Evolutionary conservation across 495 filamentous ascomycete species (phyloP).

Genomic region (Arthonia radiata): DNA sequence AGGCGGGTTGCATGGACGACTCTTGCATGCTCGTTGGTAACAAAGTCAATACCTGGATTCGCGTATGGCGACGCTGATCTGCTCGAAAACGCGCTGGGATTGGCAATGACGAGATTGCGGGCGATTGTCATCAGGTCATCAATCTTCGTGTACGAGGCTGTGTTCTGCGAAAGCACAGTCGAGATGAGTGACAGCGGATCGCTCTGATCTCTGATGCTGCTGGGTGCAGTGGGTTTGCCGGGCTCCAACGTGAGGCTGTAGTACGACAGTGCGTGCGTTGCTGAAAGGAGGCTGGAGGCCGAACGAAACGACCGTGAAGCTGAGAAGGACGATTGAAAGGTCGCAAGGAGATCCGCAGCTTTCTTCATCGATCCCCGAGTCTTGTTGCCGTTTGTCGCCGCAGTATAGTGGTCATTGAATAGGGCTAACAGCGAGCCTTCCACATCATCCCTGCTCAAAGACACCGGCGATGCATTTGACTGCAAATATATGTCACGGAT

Average conservation of each 20-base stretch:
- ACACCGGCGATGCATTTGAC: conserved; percentile 18
- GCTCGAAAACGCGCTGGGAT: conserved; percentile 18
- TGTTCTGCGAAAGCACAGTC: conserved; percentile 74
- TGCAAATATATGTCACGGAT: conserved; percentile 43
- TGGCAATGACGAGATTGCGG: conserved; percentile 47
- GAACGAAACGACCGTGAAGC: conserved; percentile 28
- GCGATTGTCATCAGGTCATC: conserved; percentile 67
- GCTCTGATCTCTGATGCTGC: conserved; percentile 61
- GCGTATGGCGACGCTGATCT: conserved; percentile 1
- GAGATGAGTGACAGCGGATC: conserved; percentile 67
- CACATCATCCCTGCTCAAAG: conserved; percentile 26
- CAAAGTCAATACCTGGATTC: conserved; percentile 1
- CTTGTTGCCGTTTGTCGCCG: conserved; percentile 71
- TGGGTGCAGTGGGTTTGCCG: conserved; percentile 76
- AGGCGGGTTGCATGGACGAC: conserved; percentile 26
- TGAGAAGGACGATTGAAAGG: conserved; percentile 40
- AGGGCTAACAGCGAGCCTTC: conserved; percentile 40
- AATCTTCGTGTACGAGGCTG: conserved; percentile 59
- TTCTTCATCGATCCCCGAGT: conserved; percentile 62
- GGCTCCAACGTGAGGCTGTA: conserved; percentile 79
- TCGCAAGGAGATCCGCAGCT: conserved; percentile 61
- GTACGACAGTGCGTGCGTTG: conserved; percentile 67
- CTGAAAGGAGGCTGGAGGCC: conserved; percentile 45
- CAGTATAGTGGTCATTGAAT: conserved; percentile 58
- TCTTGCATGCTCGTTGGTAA: conserved; percentile 2